Conservation (phyloP, 1,284 basidiomycete species). For the Exsudoporus floridanus region DNA sequence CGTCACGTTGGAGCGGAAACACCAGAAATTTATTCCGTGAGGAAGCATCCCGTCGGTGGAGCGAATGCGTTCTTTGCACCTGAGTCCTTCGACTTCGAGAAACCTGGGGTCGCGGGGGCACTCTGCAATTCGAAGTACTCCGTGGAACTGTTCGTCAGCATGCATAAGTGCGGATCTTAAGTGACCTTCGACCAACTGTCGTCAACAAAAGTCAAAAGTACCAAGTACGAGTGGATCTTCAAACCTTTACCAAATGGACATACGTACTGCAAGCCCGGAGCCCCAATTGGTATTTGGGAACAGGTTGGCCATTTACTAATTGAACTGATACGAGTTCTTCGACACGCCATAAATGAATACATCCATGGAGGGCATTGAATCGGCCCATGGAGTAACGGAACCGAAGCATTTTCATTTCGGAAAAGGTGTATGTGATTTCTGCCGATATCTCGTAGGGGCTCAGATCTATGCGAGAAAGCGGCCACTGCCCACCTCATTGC, state of each 20-base stretch:
- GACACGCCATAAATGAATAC: background rate
- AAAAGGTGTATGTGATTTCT: background rate
- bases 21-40: background rate
- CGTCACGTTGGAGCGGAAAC: background rate
- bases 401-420: conserved; percentile 25
- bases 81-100: background rate
- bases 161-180: background rate
- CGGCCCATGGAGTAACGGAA: background rate
- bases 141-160: background rate
- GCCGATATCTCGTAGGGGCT: conserved; percentile 4
- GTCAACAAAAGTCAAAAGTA: background rate
- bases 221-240: background rate
- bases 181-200: background rate
- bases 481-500: background rate
- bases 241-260: background rate
- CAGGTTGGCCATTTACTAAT: background rate
- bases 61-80: background rate
- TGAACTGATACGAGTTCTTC: background rate
- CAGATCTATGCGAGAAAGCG: conserved; percentile 4
- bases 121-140: background rate
- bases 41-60: background rate
- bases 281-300: background rate
- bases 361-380: background rate
- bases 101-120: background rate
- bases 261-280: background rate